phyloP scores from a whole-genome alignment of 2,329 filamentous ascomycete genomes.

The Penicillium janthinellum region DNA sequence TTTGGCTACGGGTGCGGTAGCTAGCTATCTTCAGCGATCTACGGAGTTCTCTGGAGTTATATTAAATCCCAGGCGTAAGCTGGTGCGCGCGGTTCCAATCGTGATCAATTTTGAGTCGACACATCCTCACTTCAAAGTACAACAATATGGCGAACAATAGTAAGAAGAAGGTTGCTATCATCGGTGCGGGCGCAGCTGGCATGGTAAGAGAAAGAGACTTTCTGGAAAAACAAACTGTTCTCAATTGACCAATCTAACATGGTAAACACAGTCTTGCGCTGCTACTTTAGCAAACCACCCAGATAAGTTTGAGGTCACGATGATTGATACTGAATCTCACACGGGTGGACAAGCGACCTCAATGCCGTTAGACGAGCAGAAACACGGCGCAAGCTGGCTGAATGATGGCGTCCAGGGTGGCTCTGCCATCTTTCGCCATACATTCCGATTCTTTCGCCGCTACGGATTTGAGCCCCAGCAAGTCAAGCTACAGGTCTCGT shows the following conservation, averaged over 20 bases:
- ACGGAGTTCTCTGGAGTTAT: too few species aligned
- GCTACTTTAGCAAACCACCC: conserved; percentile 67
- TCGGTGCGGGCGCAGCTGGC: conserved; percentile 66
- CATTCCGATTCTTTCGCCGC: conserved; percentile 61
- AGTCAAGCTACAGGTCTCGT: conserved; percentile 61
- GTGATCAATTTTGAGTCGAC: too few species aligned
- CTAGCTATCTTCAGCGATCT: neutral
- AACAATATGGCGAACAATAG: conserved; percentile 1
- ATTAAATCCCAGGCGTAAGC: too few species aligned
- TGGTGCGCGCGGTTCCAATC: too few species aligned
- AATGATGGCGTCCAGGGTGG: conserved; percentile 66
- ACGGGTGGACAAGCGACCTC: conserved; percentile 65
- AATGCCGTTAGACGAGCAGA: conserved; percentile 57
- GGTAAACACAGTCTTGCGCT: conserved; percentile 58
- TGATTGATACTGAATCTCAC: conserved; percentile 61
- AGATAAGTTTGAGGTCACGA: conserved; percentile 65
- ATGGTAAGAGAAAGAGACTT: conserved; percentile 46
- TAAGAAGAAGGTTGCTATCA: conserved; percentile 57
- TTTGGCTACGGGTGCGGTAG: neutral
- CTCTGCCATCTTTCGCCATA: conserved; percentile 63
- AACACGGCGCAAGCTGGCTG: conserved; percentile 61
- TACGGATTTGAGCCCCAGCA: conserved; percentile 60
- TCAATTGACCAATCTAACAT: neutral
- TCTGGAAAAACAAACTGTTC: neutral
- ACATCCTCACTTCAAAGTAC: neutral